Conservation (phyloP, 805 yeast genomes). For the Starmerella gropengiesseri region DNA sequence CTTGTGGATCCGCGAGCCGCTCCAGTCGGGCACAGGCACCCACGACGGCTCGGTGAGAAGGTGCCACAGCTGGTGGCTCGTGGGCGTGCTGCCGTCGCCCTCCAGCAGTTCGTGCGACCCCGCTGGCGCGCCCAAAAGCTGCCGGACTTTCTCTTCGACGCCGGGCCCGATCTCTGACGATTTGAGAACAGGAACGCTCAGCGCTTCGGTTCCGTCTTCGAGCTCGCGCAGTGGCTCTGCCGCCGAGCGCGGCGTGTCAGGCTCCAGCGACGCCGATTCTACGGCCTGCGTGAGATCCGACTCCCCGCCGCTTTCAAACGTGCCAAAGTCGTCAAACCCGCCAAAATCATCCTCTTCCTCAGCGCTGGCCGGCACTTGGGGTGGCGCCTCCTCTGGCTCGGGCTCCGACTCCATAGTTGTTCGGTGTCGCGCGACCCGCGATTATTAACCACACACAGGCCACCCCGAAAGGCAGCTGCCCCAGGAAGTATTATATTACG, state of each 20-base stretch:
- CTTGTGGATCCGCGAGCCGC: slow-evolving; percentile 51
- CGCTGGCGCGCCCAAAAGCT: slow-evolving; percentile 1
- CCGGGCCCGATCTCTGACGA: slow-evolving; percentile 2
- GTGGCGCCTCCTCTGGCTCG: neutral
- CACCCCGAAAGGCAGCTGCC: too few relatives aligned
- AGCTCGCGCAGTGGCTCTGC: neutral
- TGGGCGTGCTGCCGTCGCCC: slow-evolving; percentile 18
- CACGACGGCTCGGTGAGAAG: slow-evolving; percentile 41
- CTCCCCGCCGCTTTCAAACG: slow-evolving; percentile 21
- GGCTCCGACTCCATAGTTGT: too few relatives aligned
- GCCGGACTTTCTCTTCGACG: slow-evolving; percentile 1
- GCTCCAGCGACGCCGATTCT: neutral
- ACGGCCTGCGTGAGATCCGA: neutral
- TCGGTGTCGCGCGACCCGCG: too few relatives aligned
- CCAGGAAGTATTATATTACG: too few relatives aligned
- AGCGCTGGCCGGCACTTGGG: neutral
- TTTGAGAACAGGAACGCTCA: neutral
- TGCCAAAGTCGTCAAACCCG: slow-evolving; percentile 28
- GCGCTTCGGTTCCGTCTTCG: too few relatives aligned
- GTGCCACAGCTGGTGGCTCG: slow-evolving; percentile 32
- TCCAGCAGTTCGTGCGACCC: neutral
- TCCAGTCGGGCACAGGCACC: slow-evolving; percentile 58
- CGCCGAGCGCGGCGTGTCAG: neutral
- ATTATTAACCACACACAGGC: too few relatives aligned
- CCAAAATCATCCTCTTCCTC: slow-evolving; percentile 27